These are phyloP conservation scores for Sarocladium brachiariae DNA, from an alignment of 2,329 filamentous ascomycete genomes.

Conservation along the genomic window DNA sequence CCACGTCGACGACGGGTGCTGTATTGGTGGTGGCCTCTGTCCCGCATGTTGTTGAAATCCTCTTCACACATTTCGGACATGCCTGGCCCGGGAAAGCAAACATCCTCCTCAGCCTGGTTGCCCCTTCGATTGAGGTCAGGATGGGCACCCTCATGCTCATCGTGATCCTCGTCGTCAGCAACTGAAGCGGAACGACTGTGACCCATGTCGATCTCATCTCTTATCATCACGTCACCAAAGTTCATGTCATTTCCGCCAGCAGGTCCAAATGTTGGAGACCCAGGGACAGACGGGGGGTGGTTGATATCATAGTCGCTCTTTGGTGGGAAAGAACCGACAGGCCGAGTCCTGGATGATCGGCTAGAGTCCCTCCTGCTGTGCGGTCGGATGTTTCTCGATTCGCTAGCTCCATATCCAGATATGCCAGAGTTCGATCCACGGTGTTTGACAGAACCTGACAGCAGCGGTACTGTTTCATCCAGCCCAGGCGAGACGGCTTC, in stretches of 20 bases:
- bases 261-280: conserved; percentile 48
- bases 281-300: conserved; percentile 61
- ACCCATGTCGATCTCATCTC: conserved; percentile 50
- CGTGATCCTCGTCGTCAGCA: conserved; percentile 16
- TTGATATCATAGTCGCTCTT: conserved; percentile 56
- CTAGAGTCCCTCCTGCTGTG: conserved; percentile 40
- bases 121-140: conserved; percentile 23
- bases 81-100: conserved; percentile 73
- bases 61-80: conserved; percentile 78
- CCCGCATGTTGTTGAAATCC: conserved; percentile 40
- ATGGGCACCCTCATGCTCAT: conserved; percentile 20
- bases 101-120: conserved; percentile 71
- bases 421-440: conserved; percentile 18
- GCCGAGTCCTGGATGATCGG: conserved; percentile 42
- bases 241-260: conserved; percentile 45
- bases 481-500: conserved; percentile 35
- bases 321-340: conserved; percentile 24
- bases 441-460: conserved; percentile 30
- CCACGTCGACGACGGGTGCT: conserved; percentile 52
- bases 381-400: conserved; percentile 25
- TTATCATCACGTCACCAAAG: conserved; percentile 64
- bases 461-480: conserved; percentile 49
- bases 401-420: conserved; percentile 37
- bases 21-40: conserved; percentile 33
- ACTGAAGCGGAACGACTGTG: not conserved